Base-by-base conservation (phyloP, 768 basidiomycete genomes). In the Pulveroboletus sp. region DNA sequence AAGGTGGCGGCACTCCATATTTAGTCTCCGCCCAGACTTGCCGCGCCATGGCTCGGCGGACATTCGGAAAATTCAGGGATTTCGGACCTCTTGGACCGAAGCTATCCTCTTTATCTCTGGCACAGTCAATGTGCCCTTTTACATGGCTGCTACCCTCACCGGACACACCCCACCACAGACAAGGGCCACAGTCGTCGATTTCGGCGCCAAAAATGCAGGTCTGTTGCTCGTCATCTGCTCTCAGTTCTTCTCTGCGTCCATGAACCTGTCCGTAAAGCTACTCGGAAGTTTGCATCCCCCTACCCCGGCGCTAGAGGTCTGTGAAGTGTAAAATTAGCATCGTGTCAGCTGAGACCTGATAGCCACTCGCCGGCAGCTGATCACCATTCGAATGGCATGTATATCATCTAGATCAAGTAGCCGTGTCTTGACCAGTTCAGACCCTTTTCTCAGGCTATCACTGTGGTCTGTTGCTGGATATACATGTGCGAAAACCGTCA, bases 221-320 rank as follows among this genome's bases (percentile, higher is more conserved):
- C 66, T 90, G 44, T 63, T 85, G 29, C 71, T 86, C 16, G 75
- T 89, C 16, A 75, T 74, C 6, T 66, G 68, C 3, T 63, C 83
- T 10, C 81, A 86, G 59, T 68, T 81, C 13, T 82, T 83, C 65
- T 76, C 84, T 33, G 73, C 82, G 7, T 61, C 76, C 24, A 83
- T 85, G 74, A 81, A 81, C 43, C 69, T 82, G 4, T 68, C 76
- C 6, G 85, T 88, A 37, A 87, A 88, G 67, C 72, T 71, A 50
- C 65, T 89, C 50, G 77, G 81, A 49, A 67, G 64, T 17, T 67
- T 84, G 5, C 79, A 83, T 51, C 70, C 76, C 11, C 84, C 82
- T 1, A 77, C 84, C 12, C 75, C 79, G 5, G 72, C 79, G 5
- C 64, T 82, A 12, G 73, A 85, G 74, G 82, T 81, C 52, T 13